Conservation (phyloP, 306 rosid genomes). For the Crotalaria pallida region DNA sequence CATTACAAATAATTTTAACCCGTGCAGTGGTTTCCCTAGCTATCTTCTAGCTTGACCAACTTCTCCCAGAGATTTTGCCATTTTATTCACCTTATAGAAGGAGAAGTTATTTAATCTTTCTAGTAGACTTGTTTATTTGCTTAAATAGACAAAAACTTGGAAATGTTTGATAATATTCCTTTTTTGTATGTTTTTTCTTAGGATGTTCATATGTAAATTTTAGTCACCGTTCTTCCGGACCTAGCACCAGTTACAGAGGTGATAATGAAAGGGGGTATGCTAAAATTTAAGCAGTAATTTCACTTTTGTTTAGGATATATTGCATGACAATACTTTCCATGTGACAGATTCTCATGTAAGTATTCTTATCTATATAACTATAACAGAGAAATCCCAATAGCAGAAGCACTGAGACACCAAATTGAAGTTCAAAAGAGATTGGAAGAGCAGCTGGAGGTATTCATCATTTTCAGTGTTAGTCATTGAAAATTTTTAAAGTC, state of each 20-base stretch:
- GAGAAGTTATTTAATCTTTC: neutral
- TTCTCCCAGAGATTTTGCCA: neutral
- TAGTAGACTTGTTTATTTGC: neutral
- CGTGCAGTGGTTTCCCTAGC: neutral
- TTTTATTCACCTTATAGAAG: neutral
- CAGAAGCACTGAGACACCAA: conserved; percentile 57
- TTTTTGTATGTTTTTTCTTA: conserved; percentile 18
- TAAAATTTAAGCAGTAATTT: conserved; percentile 7
- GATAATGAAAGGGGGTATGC: conserved; percentile 58
- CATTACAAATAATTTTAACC: neutral
- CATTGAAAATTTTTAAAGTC: no score
- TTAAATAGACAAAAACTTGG: neutral
- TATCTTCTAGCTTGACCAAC: neutral
- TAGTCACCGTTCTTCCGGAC: conserved; percentile 36
- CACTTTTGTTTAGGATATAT: neutral
- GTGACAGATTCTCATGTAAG: neutral
- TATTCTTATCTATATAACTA: neutral
- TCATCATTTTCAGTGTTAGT: conserved; percentile 1
- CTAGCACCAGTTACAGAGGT: conserved; percentile 38
- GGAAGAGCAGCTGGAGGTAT: conserved; percentile 89
- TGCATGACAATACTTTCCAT: neutral
- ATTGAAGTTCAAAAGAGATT: conserved; percentile 73
- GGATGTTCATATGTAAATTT: conserved; percentile 57
- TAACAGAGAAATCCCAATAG: conserved; percentile 57
- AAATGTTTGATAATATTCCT: neutral